Conservation (phyloP, 176 grass and related monocot species). For the Carex cristatella region DNA sequence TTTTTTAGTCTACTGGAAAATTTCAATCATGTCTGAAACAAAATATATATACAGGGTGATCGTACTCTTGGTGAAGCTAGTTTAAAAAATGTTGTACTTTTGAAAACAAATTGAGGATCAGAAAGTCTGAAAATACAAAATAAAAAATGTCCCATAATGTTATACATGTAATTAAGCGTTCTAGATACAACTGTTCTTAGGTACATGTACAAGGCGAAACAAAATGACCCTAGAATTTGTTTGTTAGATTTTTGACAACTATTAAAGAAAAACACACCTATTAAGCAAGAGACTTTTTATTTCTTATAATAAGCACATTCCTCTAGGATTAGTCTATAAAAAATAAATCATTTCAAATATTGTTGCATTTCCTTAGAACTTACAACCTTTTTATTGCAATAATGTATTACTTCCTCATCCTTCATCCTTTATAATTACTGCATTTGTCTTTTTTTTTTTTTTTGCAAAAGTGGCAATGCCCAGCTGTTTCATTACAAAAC, state of each 20-base stretch:
- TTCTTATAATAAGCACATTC: background rate
- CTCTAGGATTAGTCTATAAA: too few species aligned
- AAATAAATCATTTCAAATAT: background rate
- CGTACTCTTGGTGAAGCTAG: background rate
- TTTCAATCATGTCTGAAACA: background rate
- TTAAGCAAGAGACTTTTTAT: background rate
- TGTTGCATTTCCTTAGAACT: background rate
- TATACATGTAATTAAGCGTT: background rate
- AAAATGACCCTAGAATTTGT: background rate
- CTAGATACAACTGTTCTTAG: background rate
- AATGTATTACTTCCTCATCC: background rate
- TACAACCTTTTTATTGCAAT: background rate
- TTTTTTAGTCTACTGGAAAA: background rate
- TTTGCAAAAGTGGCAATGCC: too few species aligned
- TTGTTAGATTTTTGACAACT: background rate
- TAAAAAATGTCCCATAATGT: background rate
- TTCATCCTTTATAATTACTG: background rate
- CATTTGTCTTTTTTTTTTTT: background rate
- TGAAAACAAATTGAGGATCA: background rate
- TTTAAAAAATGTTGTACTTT: background rate
- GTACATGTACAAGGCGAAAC: background rate
- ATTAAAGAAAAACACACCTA: background rate
- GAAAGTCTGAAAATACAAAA: background rate
- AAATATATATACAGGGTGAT: background rate
- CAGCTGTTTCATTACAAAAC: too few species aligned